A percentile compares a stretch with the other conserved stretches of the same genome.
phyloP scores from a whole-genome alignment of 1,284 basidiomycete species.

The Schizophyllum commune region DNA sequence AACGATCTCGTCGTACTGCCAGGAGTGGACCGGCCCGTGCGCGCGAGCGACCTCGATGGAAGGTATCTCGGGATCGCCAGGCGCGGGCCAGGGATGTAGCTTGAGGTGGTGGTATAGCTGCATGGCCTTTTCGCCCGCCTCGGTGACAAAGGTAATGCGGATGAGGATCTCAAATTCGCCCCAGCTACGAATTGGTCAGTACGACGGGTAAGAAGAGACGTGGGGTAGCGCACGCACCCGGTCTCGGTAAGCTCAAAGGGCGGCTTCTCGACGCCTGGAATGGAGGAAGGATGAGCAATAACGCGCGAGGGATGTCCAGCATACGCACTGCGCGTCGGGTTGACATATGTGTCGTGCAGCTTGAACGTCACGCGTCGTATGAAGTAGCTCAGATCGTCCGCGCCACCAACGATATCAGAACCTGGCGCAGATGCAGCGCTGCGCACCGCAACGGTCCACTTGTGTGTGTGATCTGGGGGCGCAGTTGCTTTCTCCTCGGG shows the following conservation, averaged over 20 bases:
- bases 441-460: constrained; percentile 94
- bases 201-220: background rate
- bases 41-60: constrained; percentile 57
- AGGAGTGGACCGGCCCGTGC: constrained; percentile 82
- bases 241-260: constrained; percentile 96
- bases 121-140: constrained; percentile 89
- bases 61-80: constrained; percentile 47
- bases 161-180: constrained; percentile 98
- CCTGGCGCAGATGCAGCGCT: constrained; percentile 61
- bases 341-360: constrained; percentile 94
- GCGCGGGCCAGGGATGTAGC: constrained; percentile 84
- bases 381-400: constrained; percentile 82
- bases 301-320: background rate
- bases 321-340: constrained; percentile 77
- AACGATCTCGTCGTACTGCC: constrained; percentile 99
- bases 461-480: constrained; percentile 82
- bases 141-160: constrained; percentile 86
- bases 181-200: constrained; percentile 58
- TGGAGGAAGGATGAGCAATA: background rate
- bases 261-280: constrained; percentile 79
- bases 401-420: constrained; percentile 73
- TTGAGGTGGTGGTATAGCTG: constrained; percentile 90
- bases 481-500: constrained; percentile 35
- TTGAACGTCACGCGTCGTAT: constrained; percentile 97
- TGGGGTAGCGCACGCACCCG: constrained; percentile 41